phyloP scores from a whole-genome alignment of 1,284 basidiomycete species.

The Cutaneotrichosporon sp. region DNA sequence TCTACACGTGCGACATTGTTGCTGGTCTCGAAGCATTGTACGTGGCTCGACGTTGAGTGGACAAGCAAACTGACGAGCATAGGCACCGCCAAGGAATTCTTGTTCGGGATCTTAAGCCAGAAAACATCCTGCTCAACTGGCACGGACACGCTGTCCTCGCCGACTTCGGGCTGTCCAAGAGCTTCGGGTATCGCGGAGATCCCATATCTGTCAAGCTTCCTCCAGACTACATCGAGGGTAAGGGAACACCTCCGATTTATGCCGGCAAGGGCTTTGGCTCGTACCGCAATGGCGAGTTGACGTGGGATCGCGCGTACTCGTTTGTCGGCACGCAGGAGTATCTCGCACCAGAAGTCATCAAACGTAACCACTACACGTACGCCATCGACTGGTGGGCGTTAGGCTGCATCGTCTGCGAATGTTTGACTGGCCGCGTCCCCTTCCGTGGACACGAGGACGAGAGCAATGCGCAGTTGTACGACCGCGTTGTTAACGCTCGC shows the following conservation, averaged over 20 bases:
- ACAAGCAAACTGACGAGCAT: slow-evolving; percentile 15
- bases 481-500: slow-evolving; percentile 32
- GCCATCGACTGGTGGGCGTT: slow-evolving; percentile 98
- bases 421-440: slow-evolving; percentile 57
- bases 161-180: slow-evolving; percentile 71
- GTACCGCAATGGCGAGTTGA: slow-evolving; percentile 28
- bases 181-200: slow-evolving; percentile 45
- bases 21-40: slow-evolving; percentile 85
- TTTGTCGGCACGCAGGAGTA: slow-evolving; percentile 76
- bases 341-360: slow-evolving; percentile 85
- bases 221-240: slow-evolving; percentile 26
- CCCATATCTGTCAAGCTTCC: slow-evolving; percentile 37
- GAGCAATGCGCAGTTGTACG: slow-evolving; percentile 27
- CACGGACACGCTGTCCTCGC: slow-evolving; percentile 94
- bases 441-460: slow-evolving; percentile 28
- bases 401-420: slow-evolving; percentile 95
- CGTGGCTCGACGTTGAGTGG: slow-evolving; percentile 17
- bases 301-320: slow-evolving; percentile 29
- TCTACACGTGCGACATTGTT: slow-evolving; percentile 94
- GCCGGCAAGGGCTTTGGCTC: slow-evolving; percentile 29
- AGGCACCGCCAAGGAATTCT: slow-evolving; percentile 56
- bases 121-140: slow-evolving; percentile 88
- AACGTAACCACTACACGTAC: slow-evolving; percentile 84
- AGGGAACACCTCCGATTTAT: slow-evolving; percentile 23
- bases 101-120: slow-evolving; percentile 57